Base-by-base conservation (phyloP, 2,329 filamentous ascomycete genomes). In the Paecilomyces sp. region DNA sequence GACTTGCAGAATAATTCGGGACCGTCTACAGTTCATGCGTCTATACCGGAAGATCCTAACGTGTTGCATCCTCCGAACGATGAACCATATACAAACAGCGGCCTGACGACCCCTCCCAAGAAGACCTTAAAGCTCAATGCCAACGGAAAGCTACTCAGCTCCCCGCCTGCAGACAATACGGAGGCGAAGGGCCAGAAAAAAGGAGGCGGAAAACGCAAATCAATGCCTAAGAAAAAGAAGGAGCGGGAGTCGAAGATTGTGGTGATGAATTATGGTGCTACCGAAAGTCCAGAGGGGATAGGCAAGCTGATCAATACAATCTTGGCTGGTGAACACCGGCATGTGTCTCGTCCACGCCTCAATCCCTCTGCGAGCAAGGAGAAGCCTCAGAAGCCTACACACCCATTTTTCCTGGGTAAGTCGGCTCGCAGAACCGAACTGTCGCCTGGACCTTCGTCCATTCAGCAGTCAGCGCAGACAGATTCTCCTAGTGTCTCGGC, bases 341-440 rank as follows among this genome's bases (percentile, higher is more conserved):
- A 66, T 63, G 61, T 68, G 59, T 60, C 65, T 58, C 58, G 36
- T 55, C 65, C 63, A 52, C 60, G 52, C 53, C 67, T 63, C 58
- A 53, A 63, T 50, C 55, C 63, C 59, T 61, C 66, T 63, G 36
- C 70, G 63, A 59, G 57, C 54, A 62, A 66, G 56, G 65, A 69
- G 58, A 66, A 66, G 13, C 66, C 74, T 52, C 65, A 71, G 6
- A 86, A 83, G 66, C 65, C 77, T 1, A 82, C 84, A 0, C 87
- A 92, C 73, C 88, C 89, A 0, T 90, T 92, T 68, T 92, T 92
- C 67, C 69, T 81, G 15, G 84, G 82, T 5, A 89, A 86, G 65
- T 24, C 78, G 6, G 71, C 73, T 8, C 70, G 61, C 30, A 69
- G 67, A 24, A 8, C 28, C 13, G 51, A 56, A 11, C 52, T 3